phyloP scores from a whole-genome alignment of 1,284 basidiomycete species.

The Ceratobasidium papillatum region DNA sequence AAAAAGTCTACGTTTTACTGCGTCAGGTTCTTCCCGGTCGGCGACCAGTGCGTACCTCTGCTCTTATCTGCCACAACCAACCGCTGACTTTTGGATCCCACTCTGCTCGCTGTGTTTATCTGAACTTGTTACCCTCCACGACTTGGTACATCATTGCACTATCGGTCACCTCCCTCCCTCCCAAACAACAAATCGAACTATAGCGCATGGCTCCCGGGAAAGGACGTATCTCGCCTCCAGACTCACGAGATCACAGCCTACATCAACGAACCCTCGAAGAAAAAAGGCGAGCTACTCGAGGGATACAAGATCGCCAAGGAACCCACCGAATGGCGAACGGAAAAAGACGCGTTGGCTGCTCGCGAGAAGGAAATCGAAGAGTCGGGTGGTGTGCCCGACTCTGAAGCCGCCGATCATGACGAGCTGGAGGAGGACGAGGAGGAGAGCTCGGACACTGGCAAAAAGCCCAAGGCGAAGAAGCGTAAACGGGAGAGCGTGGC shows the following conservation, averaged over 20 bases:
- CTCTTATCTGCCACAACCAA: conserved; percentile 17
- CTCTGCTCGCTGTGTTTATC: background rate
- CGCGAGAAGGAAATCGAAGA: conserved; percentile 58
- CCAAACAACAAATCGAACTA: conserved; percentile 43
- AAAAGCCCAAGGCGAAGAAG: conserved; percentile 50
- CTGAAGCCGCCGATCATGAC: conserved; percentile 67
- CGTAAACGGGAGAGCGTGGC: conserved; percentile 62
- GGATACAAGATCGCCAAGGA: conserved; percentile 88
- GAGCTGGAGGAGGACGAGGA: conserved; percentile 66
- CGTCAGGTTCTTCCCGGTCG: conserved; percentile 88
- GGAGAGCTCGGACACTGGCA: conserved; percentile 56
- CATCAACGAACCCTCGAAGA: conserved; percentile 78
- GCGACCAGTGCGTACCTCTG: conserved; percentile 83
- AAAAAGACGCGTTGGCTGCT: conserved; percentile 53
- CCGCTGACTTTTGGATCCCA: background rate
- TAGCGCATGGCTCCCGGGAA: conserved; percentile 86
- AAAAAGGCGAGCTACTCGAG: conserved; percentile 74
- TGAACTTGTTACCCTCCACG: background rate
- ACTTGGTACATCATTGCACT: background rate
- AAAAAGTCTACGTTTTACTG: conserved; percentile 80
- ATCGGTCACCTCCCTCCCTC: conserved; percentile 26
- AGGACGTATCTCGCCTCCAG: conserved; percentile 83
- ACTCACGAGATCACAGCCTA: conserved; percentile 85
- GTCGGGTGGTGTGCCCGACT: conserved; percentile 67
- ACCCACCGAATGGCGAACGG: conserved; percentile 77